Evolutionary conservation across 176 grass and related monocot species (phyloP).

Genomic region (Thinopyrum elongatum): DNA sequence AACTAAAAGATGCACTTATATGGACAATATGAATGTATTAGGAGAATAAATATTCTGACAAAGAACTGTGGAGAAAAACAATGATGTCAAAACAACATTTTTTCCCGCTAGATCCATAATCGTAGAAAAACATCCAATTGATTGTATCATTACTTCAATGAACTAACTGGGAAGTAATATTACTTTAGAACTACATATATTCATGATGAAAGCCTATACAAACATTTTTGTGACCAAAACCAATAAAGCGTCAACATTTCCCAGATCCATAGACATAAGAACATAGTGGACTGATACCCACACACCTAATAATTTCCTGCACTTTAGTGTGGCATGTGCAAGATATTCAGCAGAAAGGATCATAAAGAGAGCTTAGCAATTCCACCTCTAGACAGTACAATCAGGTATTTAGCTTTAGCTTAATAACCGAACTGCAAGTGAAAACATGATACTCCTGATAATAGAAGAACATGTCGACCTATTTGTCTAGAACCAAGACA

Average conservation of each 20-base stretch:
- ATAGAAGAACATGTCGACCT: background rate
- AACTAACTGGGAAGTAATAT: too few relatives aligned
- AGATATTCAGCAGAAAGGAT: background rate
- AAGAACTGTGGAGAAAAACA: too few relatives aligned
- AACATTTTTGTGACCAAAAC: background rate
- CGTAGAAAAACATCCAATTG: too few relatives aligned
- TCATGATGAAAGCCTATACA: background rate
- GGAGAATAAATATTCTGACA: too few relatives aligned
- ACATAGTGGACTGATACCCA: background rate
- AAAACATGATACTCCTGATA: background rate
- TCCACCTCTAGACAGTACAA: too few relatives aligned
- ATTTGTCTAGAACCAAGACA: background rate
- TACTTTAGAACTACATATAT: background rate
- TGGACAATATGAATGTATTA: too few relatives aligned
- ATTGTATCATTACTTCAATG: too few relatives aligned
- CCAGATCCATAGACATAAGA: background rate
- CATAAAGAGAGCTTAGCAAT: background rate
- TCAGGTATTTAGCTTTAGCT: background rate
- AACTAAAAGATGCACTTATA: too few relatives aligned
- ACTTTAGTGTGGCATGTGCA: background rate
- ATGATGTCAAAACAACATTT: too few relatives aligned
- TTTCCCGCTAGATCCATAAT: too few relatives aligned
- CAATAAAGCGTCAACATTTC: background rate
- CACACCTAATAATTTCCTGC: background rate
- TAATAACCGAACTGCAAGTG: background rate